phyloP scores from a whole-genome alignment of 805 yeast genomes.

The Wickerhamomyces chambardii region DNA sequence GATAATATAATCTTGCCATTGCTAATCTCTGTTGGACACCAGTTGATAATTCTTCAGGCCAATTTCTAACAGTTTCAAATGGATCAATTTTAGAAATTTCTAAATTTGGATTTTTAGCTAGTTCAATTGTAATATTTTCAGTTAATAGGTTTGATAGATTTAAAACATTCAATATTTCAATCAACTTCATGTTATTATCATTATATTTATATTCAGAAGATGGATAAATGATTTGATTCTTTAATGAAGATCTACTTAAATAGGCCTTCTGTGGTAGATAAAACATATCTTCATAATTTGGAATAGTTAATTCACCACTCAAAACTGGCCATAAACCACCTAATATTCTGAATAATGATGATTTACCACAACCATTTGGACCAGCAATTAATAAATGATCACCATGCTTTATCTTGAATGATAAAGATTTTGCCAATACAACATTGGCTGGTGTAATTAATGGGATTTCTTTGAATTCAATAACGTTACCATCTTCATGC shows the following conservation, averaged over 20 bases:
- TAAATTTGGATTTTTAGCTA: constrained; percentile 19
- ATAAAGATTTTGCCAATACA: constrained; percentile 52
- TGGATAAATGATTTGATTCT: constrained; percentile 89
- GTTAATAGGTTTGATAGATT: constrained; percentile 50
- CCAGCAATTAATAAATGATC: constrained; percentile 86
- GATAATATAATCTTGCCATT: constrained; percentile 87
- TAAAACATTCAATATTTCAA: constrained; percentile 44
- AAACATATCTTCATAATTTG: constrained; percentile 59
- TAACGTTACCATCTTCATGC: constrained; percentile 48
- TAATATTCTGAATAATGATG: constrained; percentile 80
- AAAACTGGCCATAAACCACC: constrained; percentile 92
- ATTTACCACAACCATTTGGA: constrained; percentile 95
- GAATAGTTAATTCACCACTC: constrained; percentile 48
- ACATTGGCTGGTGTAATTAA: constrained; percentile 81
- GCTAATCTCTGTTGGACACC: constrained; percentile 94
- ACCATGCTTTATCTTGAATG: constrained; percentile 70
- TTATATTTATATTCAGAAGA: constrained; percentile 51
- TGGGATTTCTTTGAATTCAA: constrained; percentile 69
- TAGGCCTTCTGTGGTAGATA: constrained; percentile 93
- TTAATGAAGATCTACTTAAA: constrained; percentile 52
- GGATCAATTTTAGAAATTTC: constrained; percentile 30
- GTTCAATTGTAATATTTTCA: constrained; percentile 29
- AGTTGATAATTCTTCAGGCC: constrained; percentile 83
- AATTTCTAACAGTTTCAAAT: constrained; percentile 61
- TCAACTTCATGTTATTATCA: constrained; percentile 35